These are phyloP conservation scores for Fraxinus sp. DNA, from an alignment of 305 asterid species.

Conservation along the genomic window DNA sequence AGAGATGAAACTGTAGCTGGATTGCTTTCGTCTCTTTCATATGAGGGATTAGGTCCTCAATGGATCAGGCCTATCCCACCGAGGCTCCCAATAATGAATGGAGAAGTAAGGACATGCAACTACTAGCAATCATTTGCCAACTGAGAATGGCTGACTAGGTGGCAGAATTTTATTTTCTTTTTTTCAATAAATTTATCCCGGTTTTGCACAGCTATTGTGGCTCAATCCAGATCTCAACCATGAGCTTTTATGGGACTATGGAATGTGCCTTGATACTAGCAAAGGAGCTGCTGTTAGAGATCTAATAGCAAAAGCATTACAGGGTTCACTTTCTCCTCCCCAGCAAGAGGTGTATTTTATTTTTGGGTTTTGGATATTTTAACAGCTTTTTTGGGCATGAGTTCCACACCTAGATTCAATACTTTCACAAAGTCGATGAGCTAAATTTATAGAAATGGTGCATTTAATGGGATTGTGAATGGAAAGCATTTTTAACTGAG, in stretches of 20 bases:
- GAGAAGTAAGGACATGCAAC: slow-evolving; percentile 60
- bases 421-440: not conserved
- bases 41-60: slow-evolving; percentile 73
- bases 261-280: slow-evolving; percentile 97
- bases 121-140: slow-evolving; percentile 19
- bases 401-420: slow-evolving; percentile 15
- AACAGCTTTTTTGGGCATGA: slow-evolving; percentile 2
- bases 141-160: not conserved
- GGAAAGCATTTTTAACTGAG: not conserved
- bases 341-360: slow-evolving; percentile 73
- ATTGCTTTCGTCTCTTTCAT: slow-evolving; percentile 56
- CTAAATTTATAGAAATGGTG: not conserved
- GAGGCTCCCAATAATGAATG: slow-evolving; percentile 75
- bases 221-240: slow-evolving; percentile 83
- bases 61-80: slow-evolving; percentile 95
- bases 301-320: slow-evolving; percentile 82
- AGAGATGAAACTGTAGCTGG: slow-evolving; percentile 74
- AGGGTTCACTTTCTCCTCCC: slow-evolving; percentile 77
- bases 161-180: not conserved
- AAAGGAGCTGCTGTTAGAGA: slow-evolving; percentile 91
- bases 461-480: not conserved
- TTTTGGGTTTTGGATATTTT: not conserved
- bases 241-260: slow-evolving; percentile 90
- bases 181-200: slow-evolving; percentile 11
- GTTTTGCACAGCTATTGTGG: slow-evolving; percentile 73